Conservation (phyloP, 225 moss, liverwort and hornwort genomes). For the Sphagnum tenellum region DNA sequence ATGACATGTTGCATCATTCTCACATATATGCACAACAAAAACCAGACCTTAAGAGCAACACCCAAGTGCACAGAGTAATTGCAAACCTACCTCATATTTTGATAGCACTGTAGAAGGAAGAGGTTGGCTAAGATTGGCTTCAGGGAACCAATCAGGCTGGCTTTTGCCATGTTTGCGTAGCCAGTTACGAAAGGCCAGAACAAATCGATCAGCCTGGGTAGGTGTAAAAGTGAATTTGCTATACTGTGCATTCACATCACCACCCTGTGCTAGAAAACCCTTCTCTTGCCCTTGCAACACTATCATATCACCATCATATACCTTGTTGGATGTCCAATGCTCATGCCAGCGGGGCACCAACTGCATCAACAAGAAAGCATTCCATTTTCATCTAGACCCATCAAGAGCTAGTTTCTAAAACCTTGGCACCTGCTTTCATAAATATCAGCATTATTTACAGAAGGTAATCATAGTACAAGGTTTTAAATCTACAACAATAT, state of each 20-base stretch:
- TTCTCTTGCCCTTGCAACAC: conserved; percentile 98
- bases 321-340: conserved; percentile 93
- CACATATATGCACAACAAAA: too few species aligned
- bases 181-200: conserved; percentile 84
- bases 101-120: conserved; percentile 72
- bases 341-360: conserved; percentile 75
- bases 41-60: too few species aligned
- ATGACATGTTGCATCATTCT: too few species aligned
- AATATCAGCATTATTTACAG: too few species aligned
- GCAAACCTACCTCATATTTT: conserved; percentile 40
- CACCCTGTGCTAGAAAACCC: conserved; percentile 33
- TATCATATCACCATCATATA: conserved; percentile 98
- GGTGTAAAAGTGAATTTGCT: conserved; percentile 84
- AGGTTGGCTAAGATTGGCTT: conserved; percentile 35
- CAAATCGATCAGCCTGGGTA: conserved; percentile 85
- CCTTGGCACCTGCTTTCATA: too few species aligned
- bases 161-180: conserved; percentile 53
- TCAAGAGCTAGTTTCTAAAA: too few species aligned
- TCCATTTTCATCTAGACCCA: too few species aligned
- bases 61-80: too few species aligned
- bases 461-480: too few species aligned
- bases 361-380: conserved; percentile 6
- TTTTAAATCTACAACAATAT: too few species aligned
- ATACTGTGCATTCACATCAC: conserved; percentile 75
- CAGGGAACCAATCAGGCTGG: conserved; percentile 89